A percentile compares a stretch with the other conserved stretches of the same genome.
Conservation (phyloP, 2,329 filamentous ascomycete genomes). For the Whalleya microplaca region DNA sequence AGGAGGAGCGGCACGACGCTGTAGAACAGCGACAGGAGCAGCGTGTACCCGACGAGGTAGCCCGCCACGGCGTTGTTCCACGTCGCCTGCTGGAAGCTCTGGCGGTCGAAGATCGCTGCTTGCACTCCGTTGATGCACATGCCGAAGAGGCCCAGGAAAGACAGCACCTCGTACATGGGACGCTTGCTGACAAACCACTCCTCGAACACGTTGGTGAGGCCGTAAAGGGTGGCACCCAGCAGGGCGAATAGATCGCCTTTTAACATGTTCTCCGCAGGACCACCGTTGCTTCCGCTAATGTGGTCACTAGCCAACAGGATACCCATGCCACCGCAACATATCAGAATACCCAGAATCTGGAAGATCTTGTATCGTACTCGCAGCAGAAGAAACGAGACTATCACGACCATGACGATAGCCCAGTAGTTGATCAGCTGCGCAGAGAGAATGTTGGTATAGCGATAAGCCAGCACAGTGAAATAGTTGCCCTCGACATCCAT, state of each 20-base stretch:
- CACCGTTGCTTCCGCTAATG: constrained; percentile 74
- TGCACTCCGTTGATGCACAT: constrained; percentile 91
- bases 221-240: constrained; percentile 88
- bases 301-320: constrained; percentile 86
- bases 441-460: constrained; percentile 87
- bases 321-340: constrained; percentile 90
- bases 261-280: constrained; percentile 69
- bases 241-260: constrained; percentile 95
- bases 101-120: constrained; percentile 88
- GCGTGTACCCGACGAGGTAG: constrained; percentile 88
- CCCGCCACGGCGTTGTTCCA: constrained; percentile 73
- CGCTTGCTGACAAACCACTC: constrained; percentile 89
- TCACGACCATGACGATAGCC: constrained; percentile 91
- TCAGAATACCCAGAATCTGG: constrained; percentile 83
- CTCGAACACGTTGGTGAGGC: constrained; percentile 86
- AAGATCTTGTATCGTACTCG: constrained; percentile 86
- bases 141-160: constrained; percentile 86
- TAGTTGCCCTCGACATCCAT: constrained; percentile 97
- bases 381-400: constrained; percentile 81
- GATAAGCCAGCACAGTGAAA: constrained; percentile 93
- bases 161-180: constrained; percentile 90
- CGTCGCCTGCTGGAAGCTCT: constrained; percentile 65
- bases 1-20: constrained; percentile 83
- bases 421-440: constrained; percentile 98
- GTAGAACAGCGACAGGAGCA: constrained; percentile 85